These are phyloP conservation scores for Leccinum uliginosum DNA, from an alignment of 768 basidiomycete genomes.

Conservation along the genomic window DNA sequence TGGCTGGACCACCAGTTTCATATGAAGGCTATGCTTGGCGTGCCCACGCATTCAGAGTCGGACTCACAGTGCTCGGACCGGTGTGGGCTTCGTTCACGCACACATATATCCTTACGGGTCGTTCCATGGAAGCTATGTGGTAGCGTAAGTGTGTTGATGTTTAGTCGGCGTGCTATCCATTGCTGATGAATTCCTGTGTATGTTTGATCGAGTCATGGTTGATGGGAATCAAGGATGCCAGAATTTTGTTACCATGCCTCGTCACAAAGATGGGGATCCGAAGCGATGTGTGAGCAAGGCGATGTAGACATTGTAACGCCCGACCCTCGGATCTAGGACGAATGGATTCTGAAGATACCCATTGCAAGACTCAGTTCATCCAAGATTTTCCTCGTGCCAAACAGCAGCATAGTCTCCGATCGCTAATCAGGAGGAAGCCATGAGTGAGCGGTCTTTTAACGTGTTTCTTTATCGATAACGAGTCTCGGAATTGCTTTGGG, in stretches of 20 bases:
- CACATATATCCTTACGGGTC: neutral
- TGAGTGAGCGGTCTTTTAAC: neutral
- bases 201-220: neutral
- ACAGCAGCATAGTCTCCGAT: neutral
- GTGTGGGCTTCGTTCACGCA: too few relatives aligned
- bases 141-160: neutral
- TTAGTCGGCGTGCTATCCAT: neutral
- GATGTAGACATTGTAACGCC: neutral
- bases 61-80: neutral
- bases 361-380: neutral
- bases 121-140: neutral
- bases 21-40: neutral
- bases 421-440: neutral
- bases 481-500: neutral
- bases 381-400: neutral
- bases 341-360: neutral
- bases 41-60: neutral
- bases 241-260: too few relatives aligned
- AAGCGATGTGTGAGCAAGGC: neutral
- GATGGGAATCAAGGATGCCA: neutral
- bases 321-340: neutral
- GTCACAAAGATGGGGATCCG: too few relatives aligned
- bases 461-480: neutral
- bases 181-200: neutral
- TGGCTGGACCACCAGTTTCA: neutral